These are phyloP conservation scores for Microbotryum scabiosae DNA, from an alignment of 1,284 basidiomycete species.

Conservation along the genomic window DNA sequence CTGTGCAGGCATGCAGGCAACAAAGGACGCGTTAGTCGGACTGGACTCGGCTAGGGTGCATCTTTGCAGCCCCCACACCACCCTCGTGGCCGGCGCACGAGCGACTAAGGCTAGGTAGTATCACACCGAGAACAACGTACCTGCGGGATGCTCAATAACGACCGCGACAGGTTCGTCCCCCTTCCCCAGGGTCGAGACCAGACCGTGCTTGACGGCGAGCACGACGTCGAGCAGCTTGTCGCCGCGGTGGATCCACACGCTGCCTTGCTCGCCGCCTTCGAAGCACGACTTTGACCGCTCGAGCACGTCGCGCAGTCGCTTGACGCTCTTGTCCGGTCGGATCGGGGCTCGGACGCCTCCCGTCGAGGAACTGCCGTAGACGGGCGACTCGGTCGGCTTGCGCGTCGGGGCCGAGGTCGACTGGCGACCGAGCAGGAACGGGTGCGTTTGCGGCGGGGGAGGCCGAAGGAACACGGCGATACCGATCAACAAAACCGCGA, in stretches of 20 bases:
- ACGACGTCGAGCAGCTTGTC: conserved; percentile 17
- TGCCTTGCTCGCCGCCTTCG: conserved; percentile 12
- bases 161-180: conserved; percentile 9
- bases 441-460: conserved; percentile 24
- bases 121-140: background rate
- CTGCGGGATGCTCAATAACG: conserved; percentile 20
- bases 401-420: conserved; percentile 6
- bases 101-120: background rate
- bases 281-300: conserved; percentile 3
- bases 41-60: background rate
- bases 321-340: conserved; percentile 13
- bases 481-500: conserved; percentile 10
- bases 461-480: conserved; percentile 6
- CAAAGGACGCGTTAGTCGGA: background rate
- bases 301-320: conserved; percentile 14
- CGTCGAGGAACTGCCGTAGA: conserved; percentile 16
- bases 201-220: conserved; percentile 8
- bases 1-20: background rate
- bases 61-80: no score
- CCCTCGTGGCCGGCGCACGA: background rate
- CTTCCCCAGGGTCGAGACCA: conserved; percentile 3
- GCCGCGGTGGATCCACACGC: conserved; percentile 14
- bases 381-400: conserved; percentile 15
- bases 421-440: conserved; percentile 30
- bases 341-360: conserved; percentile 1